A percentile compares a stretch with the other conserved stretches of the same genome.
phyloP scores from a whole-genome alignment of 306 rosid genomes.

The Cicer yamashitae region DNA sequence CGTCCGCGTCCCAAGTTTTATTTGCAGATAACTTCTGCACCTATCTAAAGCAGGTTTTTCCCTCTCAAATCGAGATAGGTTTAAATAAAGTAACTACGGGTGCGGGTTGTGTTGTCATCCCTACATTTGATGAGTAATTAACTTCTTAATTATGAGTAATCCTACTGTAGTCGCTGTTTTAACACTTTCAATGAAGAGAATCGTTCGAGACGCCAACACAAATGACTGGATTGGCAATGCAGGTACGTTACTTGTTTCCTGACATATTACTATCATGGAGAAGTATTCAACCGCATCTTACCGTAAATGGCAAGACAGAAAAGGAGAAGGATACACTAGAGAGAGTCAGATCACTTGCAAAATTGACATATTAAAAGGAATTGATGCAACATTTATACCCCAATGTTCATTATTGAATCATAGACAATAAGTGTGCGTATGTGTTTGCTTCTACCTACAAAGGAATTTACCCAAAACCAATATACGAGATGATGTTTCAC shows the following conservation, averaged over 20 bases:
- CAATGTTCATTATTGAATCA: conserved; percentile 2
- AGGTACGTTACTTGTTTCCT: not conserved
- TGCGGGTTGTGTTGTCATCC: no score
- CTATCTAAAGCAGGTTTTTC: no score
- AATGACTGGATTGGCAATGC: not conserved
- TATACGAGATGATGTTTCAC: not conserved
- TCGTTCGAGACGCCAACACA: not conserved
- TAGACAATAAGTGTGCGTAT: no score
- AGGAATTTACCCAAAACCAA: conserved; percentile 18
- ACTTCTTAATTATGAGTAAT: not conserved
- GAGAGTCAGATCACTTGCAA: not conserved
- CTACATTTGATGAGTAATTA: not conserved
- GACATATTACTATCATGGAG: not conserved
- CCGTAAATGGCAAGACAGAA: conserved; percentile 12
- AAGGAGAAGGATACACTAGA: not conserved
- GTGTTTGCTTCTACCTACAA: not conserved
- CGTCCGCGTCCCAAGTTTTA: no score
- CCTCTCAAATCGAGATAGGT: no score
- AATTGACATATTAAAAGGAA: not conserved
- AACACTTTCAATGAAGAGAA: not conserved
- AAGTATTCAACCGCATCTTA: conserved; percentile 21
- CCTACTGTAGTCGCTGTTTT: not conserved
- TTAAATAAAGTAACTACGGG: no score
- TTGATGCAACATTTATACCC: not conserved
- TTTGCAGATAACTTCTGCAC: no score